These are phyloP conservation scores for Ambrosia trifida DNA, from an alignment of 129 eudicot genomes.

Conservation along the genomic window DNA sequence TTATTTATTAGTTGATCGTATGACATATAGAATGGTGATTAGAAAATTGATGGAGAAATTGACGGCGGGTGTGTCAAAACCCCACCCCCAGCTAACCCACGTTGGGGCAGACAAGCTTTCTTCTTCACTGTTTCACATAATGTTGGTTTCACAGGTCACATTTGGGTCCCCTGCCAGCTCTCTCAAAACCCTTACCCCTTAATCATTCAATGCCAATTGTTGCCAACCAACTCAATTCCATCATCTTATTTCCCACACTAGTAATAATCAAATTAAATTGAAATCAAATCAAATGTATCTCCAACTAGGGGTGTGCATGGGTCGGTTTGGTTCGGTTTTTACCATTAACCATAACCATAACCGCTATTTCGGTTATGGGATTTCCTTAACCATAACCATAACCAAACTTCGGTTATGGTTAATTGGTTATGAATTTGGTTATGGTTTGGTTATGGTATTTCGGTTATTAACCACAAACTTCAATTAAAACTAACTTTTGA, in stretches of 20 bases:
- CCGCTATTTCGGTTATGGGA: no score
- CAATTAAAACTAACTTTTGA: no score
- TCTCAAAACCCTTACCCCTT: constrained; percentile 18
- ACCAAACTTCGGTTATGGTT: no score
- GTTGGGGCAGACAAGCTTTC: constrained; percentile 40
- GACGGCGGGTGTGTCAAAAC: constrained; percentile 30
- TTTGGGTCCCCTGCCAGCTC: constrained; percentile 41
- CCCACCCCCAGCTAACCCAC: constrained; percentile 49
- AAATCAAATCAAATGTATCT: not conserved
- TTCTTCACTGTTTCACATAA: constrained; percentile 33
- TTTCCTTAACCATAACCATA: no score
- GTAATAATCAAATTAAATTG: not conserved
- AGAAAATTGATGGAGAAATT: constrained; percentile 15
- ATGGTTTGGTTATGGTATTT: no score
- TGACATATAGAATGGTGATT: not conserved
- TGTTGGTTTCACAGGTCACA: constrained; percentile 45
- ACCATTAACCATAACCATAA: no score
- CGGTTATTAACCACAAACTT: no score
- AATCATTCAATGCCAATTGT: constrained; percentile 38
- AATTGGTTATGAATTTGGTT: no score
- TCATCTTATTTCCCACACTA: not conserved
- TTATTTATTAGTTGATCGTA: no score
- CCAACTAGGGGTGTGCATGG: constrained; percentile 5
- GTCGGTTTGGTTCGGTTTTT: no score
- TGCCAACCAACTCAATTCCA: not conserved